A percentile compares a stretch with the other conserved stretches of the same genome.
Conservation (phyloP, 2,329 filamentous ascomycete species). For the Pseudopithomyces chartarum region DNA sequence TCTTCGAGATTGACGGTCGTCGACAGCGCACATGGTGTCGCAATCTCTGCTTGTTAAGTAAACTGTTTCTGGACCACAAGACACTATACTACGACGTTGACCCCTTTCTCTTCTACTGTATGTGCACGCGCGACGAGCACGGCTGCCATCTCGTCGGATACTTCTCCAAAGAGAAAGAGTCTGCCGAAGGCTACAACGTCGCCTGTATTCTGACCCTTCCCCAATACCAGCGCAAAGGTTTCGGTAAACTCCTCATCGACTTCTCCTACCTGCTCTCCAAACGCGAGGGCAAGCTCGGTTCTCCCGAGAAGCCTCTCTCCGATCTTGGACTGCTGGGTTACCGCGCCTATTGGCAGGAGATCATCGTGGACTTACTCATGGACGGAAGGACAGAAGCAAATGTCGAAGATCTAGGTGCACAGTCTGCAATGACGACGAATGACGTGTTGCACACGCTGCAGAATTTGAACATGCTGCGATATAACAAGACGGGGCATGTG, state of each 20-base stretch:
- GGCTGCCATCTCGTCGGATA: slow-evolving; percentile 98
- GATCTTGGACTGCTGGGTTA: slow-evolving; percentile 94
- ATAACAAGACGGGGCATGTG: slow-evolving; percentile 95
- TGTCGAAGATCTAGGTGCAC: slow-evolving; percentile 80
- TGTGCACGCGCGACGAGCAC: slow-evolving; percentile 86
- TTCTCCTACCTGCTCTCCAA: slow-evolving; percentile 98
- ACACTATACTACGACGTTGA: slow-evolving; percentile 99
- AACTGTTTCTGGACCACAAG: slow-evolving; percentile 97
- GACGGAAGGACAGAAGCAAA: slow-evolving; percentile 72
- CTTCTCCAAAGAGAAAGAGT: slow-evolving; percentile 98
- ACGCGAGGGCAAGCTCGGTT: slow-evolving; percentile 92
- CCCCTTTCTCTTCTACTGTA: slow-evolving; percentile 97
- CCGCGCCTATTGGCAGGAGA: slow-evolving; percentile 96
- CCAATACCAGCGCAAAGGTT: slow-evolving; percentile 94
- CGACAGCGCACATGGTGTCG: slow-evolving; percentile 96
- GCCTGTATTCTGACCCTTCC: slow-evolving; percentile 96
- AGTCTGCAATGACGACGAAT: slow-evolving; percentile 93
- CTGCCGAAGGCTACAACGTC: slow-evolving; percentile 94
- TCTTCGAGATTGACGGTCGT: slow-evolving; percentile 96
- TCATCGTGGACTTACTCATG: slow-evolving; percentile 84
- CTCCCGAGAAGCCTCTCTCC: slow-evolving; percentile 93
- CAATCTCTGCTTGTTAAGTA: slow-evolving; percentile 90
- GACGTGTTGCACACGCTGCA: slow-evolving; percentile 96
- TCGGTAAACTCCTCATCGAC: slow-evolving; percentile 89
- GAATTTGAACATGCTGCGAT: slow-evolving; percentile 91